Percentiles rank a stretch among this genome's conserved stretches.
phyloP scores from a whole-genome alignment of 1,284 basidiomycete species.

The Pterulicium gracile region DNA sequence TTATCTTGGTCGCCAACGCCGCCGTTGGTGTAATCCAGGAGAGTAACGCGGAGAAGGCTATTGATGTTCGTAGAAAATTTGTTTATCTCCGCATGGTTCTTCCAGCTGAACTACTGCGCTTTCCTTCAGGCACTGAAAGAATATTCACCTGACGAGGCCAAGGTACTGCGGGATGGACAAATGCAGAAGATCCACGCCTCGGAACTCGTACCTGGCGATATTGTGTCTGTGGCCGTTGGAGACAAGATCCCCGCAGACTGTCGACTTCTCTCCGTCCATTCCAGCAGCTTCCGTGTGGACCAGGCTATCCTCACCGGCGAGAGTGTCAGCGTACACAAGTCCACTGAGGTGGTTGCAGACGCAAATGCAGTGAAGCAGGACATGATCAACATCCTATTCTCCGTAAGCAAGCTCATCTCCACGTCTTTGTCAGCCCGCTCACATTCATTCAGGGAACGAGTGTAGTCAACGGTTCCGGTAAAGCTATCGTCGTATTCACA shows the following conservation, averaged over 20 bases:
- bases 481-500: conserved; percentile 78
- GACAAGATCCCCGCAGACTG: conserved; percentile 94
- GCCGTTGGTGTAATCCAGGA: conserved; percentile 93
- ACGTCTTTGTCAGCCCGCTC: conserved; percentile 1
- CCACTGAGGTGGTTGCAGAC: conserved; percentile 54
- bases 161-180: conserved; percentile 71
- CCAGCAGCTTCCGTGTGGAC: conserved; percentile 86
- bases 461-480: conserved; percentile 83
- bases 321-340: conserved; percentile 81
- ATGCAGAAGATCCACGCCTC: conserved; percentile 71
- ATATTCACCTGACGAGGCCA: conserved; percentile 92
- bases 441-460: conserved; percentile 65
- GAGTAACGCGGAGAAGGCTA: conserved; percentile 88
- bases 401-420: conserved; percentile 45
- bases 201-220: conserved; percentile 88
- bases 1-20: conserved; percentile 90
- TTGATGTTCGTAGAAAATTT: conserved; percentile 62
- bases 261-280: conserved; percentile 78
- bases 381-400: conserved; percentile 91
- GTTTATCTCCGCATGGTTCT: conserved; percentile 7
- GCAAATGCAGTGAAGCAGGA: conserved; percentile 85
- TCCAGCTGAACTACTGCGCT: not conserved
- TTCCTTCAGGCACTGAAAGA: conserved; percentile 79
- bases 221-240: conserved; percentile 82
- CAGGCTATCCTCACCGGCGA: conserved; percentile 95